Percentiles rank a stretch among this genome's conserved stretches.
These are phyloP conservation scores for Phytophthora cajani DNA, from an alignment of 352 stramenopile genomes.

Conservation along the genomic window DNA sequence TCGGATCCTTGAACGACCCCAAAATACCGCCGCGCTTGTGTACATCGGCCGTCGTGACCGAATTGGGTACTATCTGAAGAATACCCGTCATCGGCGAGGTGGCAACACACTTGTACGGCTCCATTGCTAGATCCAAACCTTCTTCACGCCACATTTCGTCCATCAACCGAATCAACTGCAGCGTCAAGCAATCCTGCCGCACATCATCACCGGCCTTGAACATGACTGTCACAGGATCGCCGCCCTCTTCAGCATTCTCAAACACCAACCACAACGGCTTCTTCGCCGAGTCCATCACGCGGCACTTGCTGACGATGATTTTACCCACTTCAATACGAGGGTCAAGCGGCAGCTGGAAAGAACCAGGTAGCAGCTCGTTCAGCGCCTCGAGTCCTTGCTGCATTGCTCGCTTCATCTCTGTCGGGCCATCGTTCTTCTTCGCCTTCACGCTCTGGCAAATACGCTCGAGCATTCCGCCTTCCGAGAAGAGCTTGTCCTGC, in stretches of 20 bases:
- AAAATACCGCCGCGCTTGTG: slow-evolving; percentile 86
- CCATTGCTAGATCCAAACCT: slow-evolving; percentile 91
- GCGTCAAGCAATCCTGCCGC: slow-evolving; percentile 94
- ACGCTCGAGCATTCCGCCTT: slow-evolving; percentile 78
- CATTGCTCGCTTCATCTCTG: slow-evolving; percentile 88
- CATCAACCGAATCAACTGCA: slow-evolving; percentile 94
- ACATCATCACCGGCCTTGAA: slow-evolving; percentile 96
- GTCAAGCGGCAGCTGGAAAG: slow-evolving; percentile 90
- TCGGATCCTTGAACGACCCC: slow-evolving; percentile 84
- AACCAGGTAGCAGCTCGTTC: slow-evolving; percentile 82
- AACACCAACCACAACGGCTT: slow-evolving; percentile 90
- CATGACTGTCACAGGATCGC: slow-evolving; percentile 87
- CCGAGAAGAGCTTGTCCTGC: slow-evolving; percentile 86
- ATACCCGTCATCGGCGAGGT: slow-evolving; percentile 93
- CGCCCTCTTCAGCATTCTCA: slow-evolving; percentile 85
- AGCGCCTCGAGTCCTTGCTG: slow-evolving; percentile 80
- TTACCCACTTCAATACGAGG: slow-evolving; percentile 85
- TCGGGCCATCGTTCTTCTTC: slow-evolving; percentile 80
- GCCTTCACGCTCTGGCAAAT: slow-evolving; percentile 86
- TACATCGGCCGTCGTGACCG: slow-evolving; percentile 94
- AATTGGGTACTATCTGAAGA: slow-evolving; percentile 92
- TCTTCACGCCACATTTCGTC: slow-evolving; percentile 93
- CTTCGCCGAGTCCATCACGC: slow-evolving; percentile 92
- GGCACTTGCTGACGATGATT: slow-evolving; percentile 88
- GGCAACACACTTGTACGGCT: slow-evolving; percentile 92